Conservation (phyloP, 148 eudicot genomes). For the Bassia scoparia region DNA sequence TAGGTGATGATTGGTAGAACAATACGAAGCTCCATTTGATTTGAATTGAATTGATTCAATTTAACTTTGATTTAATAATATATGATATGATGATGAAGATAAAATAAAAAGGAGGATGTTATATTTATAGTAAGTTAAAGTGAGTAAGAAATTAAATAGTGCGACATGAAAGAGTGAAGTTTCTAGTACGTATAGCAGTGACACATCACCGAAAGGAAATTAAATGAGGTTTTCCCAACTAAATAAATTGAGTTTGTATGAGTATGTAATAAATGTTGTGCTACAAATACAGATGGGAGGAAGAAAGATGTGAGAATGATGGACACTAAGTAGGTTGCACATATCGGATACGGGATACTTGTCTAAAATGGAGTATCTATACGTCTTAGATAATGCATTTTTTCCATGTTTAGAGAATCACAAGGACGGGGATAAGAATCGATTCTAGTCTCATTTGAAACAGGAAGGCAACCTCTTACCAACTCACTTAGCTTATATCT, state of each 20-base stretch:
- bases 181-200: neutral
- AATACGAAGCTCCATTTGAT: conserved; percentile 27
- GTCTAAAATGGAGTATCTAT: too few relatives aligned
- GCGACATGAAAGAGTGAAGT: neutral
- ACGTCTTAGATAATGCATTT: too few relatives aligned
- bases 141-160: conserved; percentile 1
- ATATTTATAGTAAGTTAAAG: conserved; percentile 16
- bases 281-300: conserved; percentile 1
- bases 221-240: conserved; percentile 29
- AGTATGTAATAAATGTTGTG: conserved; percentile 16
- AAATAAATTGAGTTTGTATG: conserved; percentile 10
- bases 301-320: neutral
- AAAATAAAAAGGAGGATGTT: neutral
- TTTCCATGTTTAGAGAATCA: too few relatives aligned
- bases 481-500: too few relatives aligned
- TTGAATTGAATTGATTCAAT: neutral
- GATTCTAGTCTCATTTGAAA: too few relatives aligned
- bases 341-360: too few relatives aligned
- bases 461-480: too few relatives aligned
- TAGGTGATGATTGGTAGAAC: conserved; percentile 22
- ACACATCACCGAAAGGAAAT: conserved; percentile 17
- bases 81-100: neutral
- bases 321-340: too few relatives aligned
- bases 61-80: neutral
- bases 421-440: too few relatives aligned